phyloP scores from a whole-genome alignment of 768 basidiomycete species.

The Rhodotorula diobovata region DNA sequence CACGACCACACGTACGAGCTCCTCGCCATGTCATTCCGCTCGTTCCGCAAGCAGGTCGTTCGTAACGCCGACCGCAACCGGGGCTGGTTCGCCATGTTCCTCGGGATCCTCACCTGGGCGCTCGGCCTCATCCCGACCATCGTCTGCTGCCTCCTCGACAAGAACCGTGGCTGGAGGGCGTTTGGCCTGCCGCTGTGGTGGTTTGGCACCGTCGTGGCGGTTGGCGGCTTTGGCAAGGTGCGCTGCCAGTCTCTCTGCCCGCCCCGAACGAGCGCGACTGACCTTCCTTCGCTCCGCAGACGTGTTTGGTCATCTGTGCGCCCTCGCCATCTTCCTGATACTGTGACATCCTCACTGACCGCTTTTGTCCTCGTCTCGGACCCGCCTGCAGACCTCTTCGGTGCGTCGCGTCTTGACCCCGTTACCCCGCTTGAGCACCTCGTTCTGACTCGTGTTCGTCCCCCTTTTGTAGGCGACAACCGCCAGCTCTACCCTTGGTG shows the following conservation, averaged over 20 bases:
- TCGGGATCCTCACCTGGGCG: constrained; percentile 21
- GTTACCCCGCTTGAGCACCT: too few species aligned
- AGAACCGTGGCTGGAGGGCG: constrained; percentile 24
- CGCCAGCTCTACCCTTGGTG: constrained; percentile 31
- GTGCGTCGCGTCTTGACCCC: too few species aligned
- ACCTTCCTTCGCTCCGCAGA: neutral
- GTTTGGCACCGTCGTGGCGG: constrained; percentile 15
- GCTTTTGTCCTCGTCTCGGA: too few species aligned
- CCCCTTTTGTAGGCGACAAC: neutral
- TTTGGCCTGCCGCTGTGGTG: constrained; percentile 32
- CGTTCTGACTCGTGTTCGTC: neutral
- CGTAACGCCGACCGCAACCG: constrained; percentile 36
- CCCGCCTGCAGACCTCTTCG: constrained; percentile 9
- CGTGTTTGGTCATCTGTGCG: constrained; percentile 26
- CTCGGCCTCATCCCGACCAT: constrained; percentile 33
- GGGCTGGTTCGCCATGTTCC: constrained; percentile 32
- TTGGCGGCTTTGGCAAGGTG: constrained; percentile 15
- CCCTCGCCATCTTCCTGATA: too few species aligned
- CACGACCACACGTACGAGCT: constrained; percentile 20
- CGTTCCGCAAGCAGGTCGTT: constrained; percentile 27
- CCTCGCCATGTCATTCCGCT: constrained; percentile 30
- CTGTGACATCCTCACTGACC: neutral
- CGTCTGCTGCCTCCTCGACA: constrained; percentile 28
- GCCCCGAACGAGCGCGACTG: neutral
- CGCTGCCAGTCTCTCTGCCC: neutral